phyloP scores from a whole-genome alignment of 495 filamentous ascomycete species.

The Aspergillus haitiensis region DNA sequence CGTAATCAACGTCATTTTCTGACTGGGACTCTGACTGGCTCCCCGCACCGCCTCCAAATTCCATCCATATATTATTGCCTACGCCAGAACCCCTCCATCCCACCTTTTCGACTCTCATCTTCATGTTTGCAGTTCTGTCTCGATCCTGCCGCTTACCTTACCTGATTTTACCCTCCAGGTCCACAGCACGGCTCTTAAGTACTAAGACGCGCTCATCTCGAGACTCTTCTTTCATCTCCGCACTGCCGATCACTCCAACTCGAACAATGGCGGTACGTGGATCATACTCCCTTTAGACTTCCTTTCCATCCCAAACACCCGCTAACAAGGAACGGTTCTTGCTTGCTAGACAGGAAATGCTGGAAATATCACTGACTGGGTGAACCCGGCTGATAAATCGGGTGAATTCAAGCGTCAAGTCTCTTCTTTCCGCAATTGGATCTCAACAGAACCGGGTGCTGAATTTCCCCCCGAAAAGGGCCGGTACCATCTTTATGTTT shows the following conservation, averaged over 20 bases:
- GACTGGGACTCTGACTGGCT: constrained; percentile 13
- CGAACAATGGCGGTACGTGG: constrained; percentile 46
- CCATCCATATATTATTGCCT: constrained; percentile 6
- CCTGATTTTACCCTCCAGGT: constrained; percentile 23
- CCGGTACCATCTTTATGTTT: constrained; percentile 71
- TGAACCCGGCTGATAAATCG: constrained; percentile 64
- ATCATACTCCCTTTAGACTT: background rate
- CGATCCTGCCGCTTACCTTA: constrained; percentile 27
- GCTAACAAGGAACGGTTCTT: background rate
- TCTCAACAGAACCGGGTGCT: constrained; percentile 62
- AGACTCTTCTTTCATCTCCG: constrained; percentile 27
- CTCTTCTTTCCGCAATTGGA: constrained; percentile 69
- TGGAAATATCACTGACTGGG: constrained; percentile 77
- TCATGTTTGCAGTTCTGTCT: constrained; percentile 35
- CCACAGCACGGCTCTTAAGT: constrained; percentile 19
- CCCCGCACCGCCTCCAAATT: constrained; percentile 18
- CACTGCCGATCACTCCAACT: constrained; percentile 18
- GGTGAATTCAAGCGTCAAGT: constrained; percentile 88
- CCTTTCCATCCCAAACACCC: background rate
- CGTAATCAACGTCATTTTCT: constrained; percentile 26
- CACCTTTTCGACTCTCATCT: constrained; percentile 4
- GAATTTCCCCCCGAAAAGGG: constrained; percentile 67
- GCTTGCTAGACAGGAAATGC: constrained; percentile 33
- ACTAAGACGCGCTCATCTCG: constrained; percentile 14
- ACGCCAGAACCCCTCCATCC: background rate